Conservation (phyloP, 2,329 filamentous ascomycete genomes). For the Aspergillus sp. region DNA sequence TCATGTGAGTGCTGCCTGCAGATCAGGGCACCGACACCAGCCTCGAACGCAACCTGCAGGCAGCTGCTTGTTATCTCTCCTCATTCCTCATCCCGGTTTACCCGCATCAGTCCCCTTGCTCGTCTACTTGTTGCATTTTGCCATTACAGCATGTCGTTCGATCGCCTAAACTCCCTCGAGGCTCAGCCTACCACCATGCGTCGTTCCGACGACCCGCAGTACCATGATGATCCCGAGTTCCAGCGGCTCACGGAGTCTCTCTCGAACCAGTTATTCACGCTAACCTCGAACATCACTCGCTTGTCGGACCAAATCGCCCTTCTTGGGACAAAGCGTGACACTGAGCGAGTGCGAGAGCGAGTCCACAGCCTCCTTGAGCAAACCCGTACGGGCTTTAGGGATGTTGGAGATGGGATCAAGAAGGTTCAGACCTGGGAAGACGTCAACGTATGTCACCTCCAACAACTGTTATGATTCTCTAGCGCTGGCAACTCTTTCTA, state of each 20-base stretch:
- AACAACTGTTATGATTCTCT: neutral
- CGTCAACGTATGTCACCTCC: conserved; percentile 62
- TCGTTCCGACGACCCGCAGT: conserved; percentile 69
- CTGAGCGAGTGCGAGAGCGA: conserved; percentile 82
- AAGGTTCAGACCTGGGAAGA: conserved; percentile 85
- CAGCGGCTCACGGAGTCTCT: conserved; percentile 76
- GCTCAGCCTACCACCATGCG: conserved; percentile 69
- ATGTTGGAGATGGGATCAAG: conserved; percentile 91
- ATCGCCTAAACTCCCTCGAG: conserved; percentile 81
- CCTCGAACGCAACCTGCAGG: conserved; percentile 13
- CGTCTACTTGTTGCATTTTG: conserved; percentile 4
- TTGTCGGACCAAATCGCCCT: conserved; percentile 81
- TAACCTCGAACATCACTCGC: conserved; percentile 84
- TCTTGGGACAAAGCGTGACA: conserved; percentile 87
- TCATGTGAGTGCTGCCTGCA: conserved; percentile 21
- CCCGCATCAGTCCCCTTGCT: conserved; percentile 5
- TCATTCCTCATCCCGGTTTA: conserved; percentile 11
- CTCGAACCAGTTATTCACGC: conserved; percentile 82
- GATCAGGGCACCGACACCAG: conserved; percentile 22
- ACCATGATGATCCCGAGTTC: conserved; percentile 92
- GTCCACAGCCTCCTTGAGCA: conserved; percentile 86
- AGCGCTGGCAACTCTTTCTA: conserved; percentile 12
- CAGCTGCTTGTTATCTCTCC: conserved; percentile 13
- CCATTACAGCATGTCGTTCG: conserved; percentile 73
- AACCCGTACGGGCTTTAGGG: conserved; percentile 81